Conservation (phyloP, 2,329 filamentous ascomycete genomes). For the Colletotrichum higginsianum region DNA sequence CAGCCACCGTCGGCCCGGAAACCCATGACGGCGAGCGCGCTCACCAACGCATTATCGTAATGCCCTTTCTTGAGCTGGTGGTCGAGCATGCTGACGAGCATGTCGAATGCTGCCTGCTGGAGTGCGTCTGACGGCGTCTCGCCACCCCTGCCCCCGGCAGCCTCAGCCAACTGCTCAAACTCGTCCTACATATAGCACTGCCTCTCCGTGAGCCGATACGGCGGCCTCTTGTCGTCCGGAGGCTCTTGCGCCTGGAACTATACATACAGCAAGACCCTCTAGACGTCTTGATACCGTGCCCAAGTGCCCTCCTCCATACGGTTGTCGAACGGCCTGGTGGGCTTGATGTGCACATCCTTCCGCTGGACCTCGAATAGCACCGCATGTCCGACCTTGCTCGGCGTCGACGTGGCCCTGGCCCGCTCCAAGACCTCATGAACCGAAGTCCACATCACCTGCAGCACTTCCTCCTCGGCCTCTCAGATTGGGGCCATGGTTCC, state of each 20-base stretch:
- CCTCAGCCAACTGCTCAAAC: background rate
- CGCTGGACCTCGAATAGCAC: slow-evolving; percentile 36
- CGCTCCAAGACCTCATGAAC: background rate
- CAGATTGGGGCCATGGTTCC: too few species aligned
- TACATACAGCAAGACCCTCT: slow-evolving; percentile 18
- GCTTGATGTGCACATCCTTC: slow-evolving; percentile 24
- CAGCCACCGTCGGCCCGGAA: slow-evolving; percentile 33
- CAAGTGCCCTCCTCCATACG: slow-evolving; percentile 38
- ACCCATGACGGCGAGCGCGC: slow-evolving; percentile 1
- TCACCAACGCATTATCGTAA: background rate
- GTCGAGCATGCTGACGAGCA: background rate
- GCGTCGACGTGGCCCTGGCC: background rate
- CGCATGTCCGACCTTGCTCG: slow-evolving; percentile 8
- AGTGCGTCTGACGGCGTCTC: background rate
- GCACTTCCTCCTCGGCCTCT: slow-evolving; percentile 18
- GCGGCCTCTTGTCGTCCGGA: slow-evolving; percentile 11
- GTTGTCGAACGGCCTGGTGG: slow-evolving; percentile 27
- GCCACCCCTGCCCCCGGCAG: too few species aligned
- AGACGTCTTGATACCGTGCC: slow-evolving; percentile 31
- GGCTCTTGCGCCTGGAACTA: slow-evolving; percentile 17
- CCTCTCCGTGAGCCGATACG: slow-evolving; percentile 5
- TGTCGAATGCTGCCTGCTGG: background rate
- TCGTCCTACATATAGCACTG: background rate
- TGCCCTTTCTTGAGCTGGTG: background rate
- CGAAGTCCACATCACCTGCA: slow-evolving; percentile 19